Evolutionary conservation across 1,284 basidiomycete genomes (phyloP).

Genomic region (Naganishia sp.): DNA sequence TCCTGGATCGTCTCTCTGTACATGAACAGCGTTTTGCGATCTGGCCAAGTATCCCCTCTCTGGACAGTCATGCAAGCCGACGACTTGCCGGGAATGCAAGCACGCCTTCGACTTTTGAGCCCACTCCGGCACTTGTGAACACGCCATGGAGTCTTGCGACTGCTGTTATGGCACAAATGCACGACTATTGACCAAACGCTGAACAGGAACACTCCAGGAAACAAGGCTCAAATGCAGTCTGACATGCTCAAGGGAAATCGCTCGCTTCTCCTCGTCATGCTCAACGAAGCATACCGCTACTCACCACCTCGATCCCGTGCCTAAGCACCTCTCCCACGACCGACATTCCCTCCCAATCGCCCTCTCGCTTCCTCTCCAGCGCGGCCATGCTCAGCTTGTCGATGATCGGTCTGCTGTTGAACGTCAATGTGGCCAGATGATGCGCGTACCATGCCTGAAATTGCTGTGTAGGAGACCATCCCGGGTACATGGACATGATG

Average conservation of each 20-base stretch:
- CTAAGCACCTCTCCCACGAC: slow-evolving; percentile 87
- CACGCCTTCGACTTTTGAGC: no score
- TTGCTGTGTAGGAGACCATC: slow-evolving; percentile 8
- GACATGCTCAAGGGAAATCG: neutral
- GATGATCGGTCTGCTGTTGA: slow-evolving; percentile 96
- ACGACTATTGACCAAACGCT: no score
- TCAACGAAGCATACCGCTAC: slow-evolving; percentile 33
- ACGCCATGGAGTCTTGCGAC: no score
- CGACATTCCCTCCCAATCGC: slow-evolving; percentile 70
- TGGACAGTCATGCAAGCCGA: no score
- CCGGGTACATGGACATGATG: neutral
- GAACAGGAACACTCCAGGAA: no score
- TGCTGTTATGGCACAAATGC: no score
- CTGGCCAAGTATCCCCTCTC: no score
- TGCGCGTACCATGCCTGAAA: slow-evolving; percentile 27
- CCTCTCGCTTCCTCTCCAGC: slow-evolving; percentile 64
- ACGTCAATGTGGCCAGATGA: slow-evolving; percentile 73
- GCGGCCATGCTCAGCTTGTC: slow-evolving; percentile 92
- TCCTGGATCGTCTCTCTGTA: no score
- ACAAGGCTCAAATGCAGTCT: neutral
- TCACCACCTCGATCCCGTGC: slow-evolving; percentile 70
- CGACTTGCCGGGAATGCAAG: no score
- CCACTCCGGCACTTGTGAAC: no score
- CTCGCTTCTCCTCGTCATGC: neutral
- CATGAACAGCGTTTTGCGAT: no score